Percentiles rank a stretch among this genome's conserved stretches.
These are phyloP conservation scores for Arabis alpina DNA, from an alignment of 345 rosid species.

Conservation along the genomic window DNA sequence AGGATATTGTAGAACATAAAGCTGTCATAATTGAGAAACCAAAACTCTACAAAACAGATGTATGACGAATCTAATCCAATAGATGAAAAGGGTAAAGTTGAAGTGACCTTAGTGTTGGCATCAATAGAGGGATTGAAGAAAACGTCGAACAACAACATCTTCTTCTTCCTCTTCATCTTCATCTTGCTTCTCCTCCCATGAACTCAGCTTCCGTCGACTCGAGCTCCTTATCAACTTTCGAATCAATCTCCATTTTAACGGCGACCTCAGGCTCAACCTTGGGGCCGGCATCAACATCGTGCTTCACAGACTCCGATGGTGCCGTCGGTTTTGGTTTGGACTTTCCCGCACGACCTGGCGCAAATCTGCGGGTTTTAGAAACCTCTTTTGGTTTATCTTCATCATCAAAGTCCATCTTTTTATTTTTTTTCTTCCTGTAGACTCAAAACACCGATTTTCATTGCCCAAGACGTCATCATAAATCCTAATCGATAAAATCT, in stretches of 20 bases:
- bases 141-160: slow-evolving; percentile 83
- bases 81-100: not conserved
- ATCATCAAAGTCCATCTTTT: slow-evolving; percentile 72
- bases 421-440: slow-evolving; percentile 3
- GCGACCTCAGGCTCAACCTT: slow-evolving; percentile 43
- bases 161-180: slow-evolving; percentile 50
- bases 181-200: slow-evolving; percentile 45
- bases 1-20: slow-evolving; percentile 87
- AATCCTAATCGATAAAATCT: too few relatives aligned
- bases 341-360: slow-evolving; percentile 53
- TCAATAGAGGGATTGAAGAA: slow-evolving; percentile 65
- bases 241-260: slow-evolving; percentile 62
- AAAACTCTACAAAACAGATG: not conserved
- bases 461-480: too few relatives aligned
- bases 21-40: slow-evolving; percentile 47
- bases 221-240: slow-evolving; percentile 39
- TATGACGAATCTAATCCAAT: not conserved
- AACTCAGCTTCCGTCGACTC: slow-evolving; percentile 41
- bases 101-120: slow-evolving; percentile 54
- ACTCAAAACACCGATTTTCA: not conserved
- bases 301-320: slow-evolving; percentile 29
- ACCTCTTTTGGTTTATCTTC: slow-evolving; percentile 49
- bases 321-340: slow-evolving; percentile 48
- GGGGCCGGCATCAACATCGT: slow-evolving; percentile 42
- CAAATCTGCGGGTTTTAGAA: slow-evolving; percentile 60